These are phyloP conservation scores for Castanopsis chinensis DNA, from an alignment of 306 rosid species.

Conservation along the genomic window DNA sequence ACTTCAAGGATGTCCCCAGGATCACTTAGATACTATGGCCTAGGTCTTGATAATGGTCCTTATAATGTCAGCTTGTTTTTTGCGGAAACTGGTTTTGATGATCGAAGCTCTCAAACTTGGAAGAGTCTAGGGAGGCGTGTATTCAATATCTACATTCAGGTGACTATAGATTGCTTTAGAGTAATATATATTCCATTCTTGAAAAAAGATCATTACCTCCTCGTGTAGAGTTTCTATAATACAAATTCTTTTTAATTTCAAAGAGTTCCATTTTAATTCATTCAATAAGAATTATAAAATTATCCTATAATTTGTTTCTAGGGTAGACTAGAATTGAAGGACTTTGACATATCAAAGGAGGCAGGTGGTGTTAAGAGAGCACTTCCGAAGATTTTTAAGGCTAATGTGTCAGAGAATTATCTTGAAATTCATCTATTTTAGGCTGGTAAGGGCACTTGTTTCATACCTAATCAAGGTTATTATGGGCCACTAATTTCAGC, in stretches of 20 bases:
- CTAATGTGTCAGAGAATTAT: constrained; percentile 53
- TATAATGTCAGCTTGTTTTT: constrained; percentile 67
- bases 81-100: constrained; percentile 49
- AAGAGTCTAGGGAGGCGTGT: constrained; percentile 64
- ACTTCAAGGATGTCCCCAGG: constrained; percentile 70
- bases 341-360: constrained; percentile 63
- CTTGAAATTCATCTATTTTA: constrained; percentile 79
- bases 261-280: background rate
- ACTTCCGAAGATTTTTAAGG: constrained; percentile 25
- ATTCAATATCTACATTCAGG: constrained; percentile 81
- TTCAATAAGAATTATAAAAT: background rate
- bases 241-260: no score
- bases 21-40: constrained; percentile 76
- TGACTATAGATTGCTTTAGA: background rate
- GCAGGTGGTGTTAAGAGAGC: constrained; percentile 44
- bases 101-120: constrained; percentile 42
- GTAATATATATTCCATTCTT: background rate
- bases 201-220: background rate
- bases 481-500: constrained; percentile 81
- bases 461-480: constrained; percentile 52
- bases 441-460: constrained; percentile 92
- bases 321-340: constrained; percentile 55
- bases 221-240: background rate
- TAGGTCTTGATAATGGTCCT: constrained; percentile 70
- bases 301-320: background rate